Evolutionary conservation across 495 filamentous ascomycete species (phyloP).

Genomic region (Gamarada debralockiae): DNA sequence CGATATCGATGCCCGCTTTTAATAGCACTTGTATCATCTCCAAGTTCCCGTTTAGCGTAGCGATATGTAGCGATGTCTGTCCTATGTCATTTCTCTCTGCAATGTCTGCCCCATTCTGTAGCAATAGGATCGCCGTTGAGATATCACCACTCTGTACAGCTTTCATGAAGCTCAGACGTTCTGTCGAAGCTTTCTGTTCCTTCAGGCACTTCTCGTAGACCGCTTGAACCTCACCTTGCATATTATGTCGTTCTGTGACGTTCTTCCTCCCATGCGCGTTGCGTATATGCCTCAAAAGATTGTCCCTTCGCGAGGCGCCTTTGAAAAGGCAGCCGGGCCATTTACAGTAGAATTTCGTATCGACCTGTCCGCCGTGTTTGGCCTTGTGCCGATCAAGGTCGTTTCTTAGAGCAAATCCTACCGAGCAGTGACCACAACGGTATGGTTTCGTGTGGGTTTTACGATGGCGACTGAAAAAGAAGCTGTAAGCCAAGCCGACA

Average conservation of each 20-base stretch:
- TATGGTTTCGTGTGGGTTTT: slow-evolving; percentile 20
- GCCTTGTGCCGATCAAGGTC: slow-evolving; percentile 17
- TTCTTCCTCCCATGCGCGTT: slow-evolving; percentile 8
- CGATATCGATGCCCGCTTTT: too few species aligned
- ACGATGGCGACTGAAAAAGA: slow-evolving; percentile 13
- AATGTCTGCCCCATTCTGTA: too few species aligned
- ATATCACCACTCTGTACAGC: slow-evolving; percentile 14
- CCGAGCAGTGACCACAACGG: slow-evolving; percentile 7
- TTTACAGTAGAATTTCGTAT: slow-evolving; percentile 18
- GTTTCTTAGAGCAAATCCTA: slow-evolving; percentile 18
- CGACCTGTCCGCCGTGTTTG: slow-evolving; percentile 16
- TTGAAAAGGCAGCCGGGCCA: slow-evolving; percentile 18
- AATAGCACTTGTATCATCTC: too few species aligned
- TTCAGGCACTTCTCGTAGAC: slow-evolving; percentile 9
- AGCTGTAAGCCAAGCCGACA: slow-evolving; percentile 8
- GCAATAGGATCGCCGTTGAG: slow-evolving; percentile 2
- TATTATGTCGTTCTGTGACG: slow-evolving; percentile 5
- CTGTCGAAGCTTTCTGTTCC: slow-evolving; percentile 16
- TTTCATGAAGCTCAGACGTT: slow-evolving; percentile 16
- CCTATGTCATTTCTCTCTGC: too few species aligned
- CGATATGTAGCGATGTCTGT: slow-evolving; percentile 16
- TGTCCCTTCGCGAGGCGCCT: slow-evolving; percentile 18
- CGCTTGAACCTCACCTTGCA: slow-evolving; percentile 5
- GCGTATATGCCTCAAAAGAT: slow-evolving; percentile 18
- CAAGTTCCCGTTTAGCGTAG: slow-evolving; percentile 6